Base-by-base conservation (phyloP, 139 green algal species). In the Zygnema circumcarinatum region DNA sequence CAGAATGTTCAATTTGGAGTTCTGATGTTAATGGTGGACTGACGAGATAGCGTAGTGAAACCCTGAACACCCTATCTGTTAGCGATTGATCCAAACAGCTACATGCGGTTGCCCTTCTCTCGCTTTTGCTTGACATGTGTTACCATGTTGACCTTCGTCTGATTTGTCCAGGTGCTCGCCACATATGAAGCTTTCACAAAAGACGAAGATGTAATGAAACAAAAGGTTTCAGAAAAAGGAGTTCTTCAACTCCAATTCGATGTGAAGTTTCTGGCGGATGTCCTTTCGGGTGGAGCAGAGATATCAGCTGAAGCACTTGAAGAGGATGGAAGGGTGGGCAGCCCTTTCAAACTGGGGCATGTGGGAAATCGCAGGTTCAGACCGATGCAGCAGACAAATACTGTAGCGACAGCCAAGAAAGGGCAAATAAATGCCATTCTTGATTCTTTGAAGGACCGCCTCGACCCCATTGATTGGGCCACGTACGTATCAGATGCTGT, bases 381-480 rank as follows among this genome's bases (percentile, higher is more conserved):
- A 35, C 36, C 29, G 0, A 25, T 42, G 1, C 79, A 39, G 40
- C 79, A 47, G 2, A 38, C 79, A 83, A 35, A 76, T 67, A 31
- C 41, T 32, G 29, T 83, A 56, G 39, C 79, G 16, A 39, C 32
- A 35, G 78, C 47, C 16, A 53, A 33, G 1, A 53, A 68, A 2
- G 21, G n/a, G 38, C 78, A 47, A n/a, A 25, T 72, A 3, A 38
- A 72, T 0, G 78, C 78, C 25, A n/a, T 84, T 22, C 32, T 56
- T 35, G 38, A 16, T 0, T 0, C 0, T 42, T 81, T 87, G 92
- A 78, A 47, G 72, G 7, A 47, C 2, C 84, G 67, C 41, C 94
- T 99, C 62, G 97, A 99, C 87, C 97, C 97, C 56, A 99, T 99
- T 62, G 97, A 99, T 87, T 98, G 97, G 97, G 97, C 97, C 33